Evolutionary conservation across 1,284 basidiomycete genomes (phyloP), one percentile per base, ranked within the genome.

Genomic region (Cryptococcus jaspeensis): DNA sequence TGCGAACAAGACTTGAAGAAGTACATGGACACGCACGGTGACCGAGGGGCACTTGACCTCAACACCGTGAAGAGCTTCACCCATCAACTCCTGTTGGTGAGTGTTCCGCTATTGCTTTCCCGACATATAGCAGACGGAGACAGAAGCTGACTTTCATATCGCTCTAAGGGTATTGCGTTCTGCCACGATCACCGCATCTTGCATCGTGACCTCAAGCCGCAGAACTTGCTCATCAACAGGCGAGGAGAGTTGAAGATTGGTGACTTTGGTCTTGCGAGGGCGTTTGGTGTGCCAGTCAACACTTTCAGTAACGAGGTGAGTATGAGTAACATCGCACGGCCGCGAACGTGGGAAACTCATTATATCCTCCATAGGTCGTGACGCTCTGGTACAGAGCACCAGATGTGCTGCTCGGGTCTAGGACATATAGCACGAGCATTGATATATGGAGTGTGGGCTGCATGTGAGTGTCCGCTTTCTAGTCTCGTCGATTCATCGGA

Each of bases 341-440:
- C 20, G 8, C 25, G 1, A 15, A 6, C 28, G 0, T 28, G 7
- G 35, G n/a, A 48, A 6, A 35, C 28, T 50, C 50, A 55, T 50
- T 45, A n/a, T 60, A 9, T 32, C 40, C 15, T 23, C 9, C 1
- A 40, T 71, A 95, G 93, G 93, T 98, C 46, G 96, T 99, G 43
- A 99, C 95, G 11, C 83, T 99, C 28, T 99, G 95, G 95, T 99
- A 99, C 76, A 88, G 95, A 54, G 92, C 95, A 1, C 95, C 96
- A 1, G 95, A 98, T 73, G 95, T 99, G 18, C 82, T 99, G 25
- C 85, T 99, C 1, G 96, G 96, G 23, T 91, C 91, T 9, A 86
- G 94, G 54, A 93, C 97, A 73, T 99, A 99, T 79, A 88, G 89
- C 20, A 99, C 96, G 1, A 89, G 90, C 32, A 92, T 98, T 70